These are phyloP conservation scores for Pseudoscleropodium purum DNA, from an alignment of 225 moss, liverwort and hornwort species.

Conservation along the genomic window DNA sequence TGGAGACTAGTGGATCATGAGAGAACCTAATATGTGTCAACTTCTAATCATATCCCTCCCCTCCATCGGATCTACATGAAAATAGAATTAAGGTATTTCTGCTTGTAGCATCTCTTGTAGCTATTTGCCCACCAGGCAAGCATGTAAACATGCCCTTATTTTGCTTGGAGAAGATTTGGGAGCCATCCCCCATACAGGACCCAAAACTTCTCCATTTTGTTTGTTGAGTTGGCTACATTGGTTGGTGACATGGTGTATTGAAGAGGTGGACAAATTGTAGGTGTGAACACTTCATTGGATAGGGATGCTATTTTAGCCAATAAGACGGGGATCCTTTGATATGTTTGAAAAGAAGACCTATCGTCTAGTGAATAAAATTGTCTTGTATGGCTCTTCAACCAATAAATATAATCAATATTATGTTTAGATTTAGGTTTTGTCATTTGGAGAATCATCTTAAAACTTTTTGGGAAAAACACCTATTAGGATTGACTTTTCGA, in stretches of 20 bases:
- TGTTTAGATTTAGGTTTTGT: background rate
- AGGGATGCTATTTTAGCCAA: background rate
- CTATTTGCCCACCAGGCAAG: no score
- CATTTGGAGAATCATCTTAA: background rate
- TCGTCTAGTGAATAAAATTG: background rate
- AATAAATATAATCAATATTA: no score
- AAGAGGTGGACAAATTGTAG: background rate
- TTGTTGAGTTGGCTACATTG: background rate
- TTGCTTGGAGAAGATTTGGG: rapidly evolving
- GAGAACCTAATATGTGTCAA: no score
- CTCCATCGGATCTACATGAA: no score
- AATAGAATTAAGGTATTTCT: no score
- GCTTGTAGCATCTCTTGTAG: no score
- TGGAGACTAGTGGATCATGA: no score
- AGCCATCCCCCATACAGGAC: rapidly evolving
- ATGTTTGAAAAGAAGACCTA: rapidly evolving
- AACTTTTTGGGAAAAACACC: background rate
- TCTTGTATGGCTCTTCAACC: background rate
- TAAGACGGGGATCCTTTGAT: no score
- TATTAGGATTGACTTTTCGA: rapidly evolving
- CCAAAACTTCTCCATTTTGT: background rate
- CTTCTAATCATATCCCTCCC: no score
- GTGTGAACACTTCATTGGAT: rapidly evolving
- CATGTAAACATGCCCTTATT: background rate
- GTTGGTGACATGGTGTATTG: rapidly evolving